phyloP scores from a whole-genome alignment of 23 red algal species.

The Gracilaria domingensis region DNA sequence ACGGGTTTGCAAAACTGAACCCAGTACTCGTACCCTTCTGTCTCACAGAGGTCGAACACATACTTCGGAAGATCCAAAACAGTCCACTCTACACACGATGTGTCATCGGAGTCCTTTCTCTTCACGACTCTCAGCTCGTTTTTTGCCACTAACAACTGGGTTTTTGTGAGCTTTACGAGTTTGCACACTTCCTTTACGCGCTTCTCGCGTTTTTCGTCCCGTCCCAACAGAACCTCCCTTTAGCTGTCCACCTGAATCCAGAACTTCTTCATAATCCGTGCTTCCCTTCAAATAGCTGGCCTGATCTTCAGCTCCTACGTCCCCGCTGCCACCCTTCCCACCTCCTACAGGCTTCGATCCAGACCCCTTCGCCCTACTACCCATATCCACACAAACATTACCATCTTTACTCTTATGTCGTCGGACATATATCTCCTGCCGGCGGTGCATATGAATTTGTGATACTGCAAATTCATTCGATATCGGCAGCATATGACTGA shows the following conservation, averaged over 20 bases:
- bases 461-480: not conserved
- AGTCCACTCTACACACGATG: not conserved
- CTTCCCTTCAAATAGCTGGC: too few species aligned
- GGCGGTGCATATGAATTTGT: not conserved
- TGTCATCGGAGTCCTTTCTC: not conserved
- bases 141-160: not conserved
- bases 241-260: too few species aligned
- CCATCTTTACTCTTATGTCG: not conserved
- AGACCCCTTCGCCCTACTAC: not conserved
- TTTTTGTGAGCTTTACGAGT: too few species aligned
- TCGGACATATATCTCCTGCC: not conserved
- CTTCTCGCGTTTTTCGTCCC: too few species aligned
- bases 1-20: not conserved
- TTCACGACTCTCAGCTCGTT: not conserved
- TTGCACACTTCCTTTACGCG: too few species aligned
- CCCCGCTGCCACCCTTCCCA: too few species aligned
- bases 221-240: too few species aligned
- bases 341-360: not conserved
- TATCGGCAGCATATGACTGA: not conserved
- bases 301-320: too few species aligned
- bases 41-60: not conserved
- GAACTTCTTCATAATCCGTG: too few species aligned
- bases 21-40: not conserved
- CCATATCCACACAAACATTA: not conserved
- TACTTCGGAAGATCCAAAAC: not conserved